Percentiles rank a stretch among this genome's conserved stretches.
Conservation (phyloP, 345 rosid species). For the Orychophragmus violaceus region DNA sequence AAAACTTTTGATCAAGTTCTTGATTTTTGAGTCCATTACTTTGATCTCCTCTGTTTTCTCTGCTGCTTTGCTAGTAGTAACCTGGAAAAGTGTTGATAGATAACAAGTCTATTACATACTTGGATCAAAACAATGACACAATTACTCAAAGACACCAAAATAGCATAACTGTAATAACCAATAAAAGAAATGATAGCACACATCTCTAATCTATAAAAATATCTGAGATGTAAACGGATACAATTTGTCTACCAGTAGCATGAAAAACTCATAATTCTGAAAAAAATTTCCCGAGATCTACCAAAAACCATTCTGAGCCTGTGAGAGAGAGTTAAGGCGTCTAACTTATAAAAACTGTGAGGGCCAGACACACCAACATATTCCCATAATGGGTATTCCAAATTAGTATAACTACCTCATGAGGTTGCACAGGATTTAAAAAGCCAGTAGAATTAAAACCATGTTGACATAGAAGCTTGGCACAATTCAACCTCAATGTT, state of each 20-base stretch:
- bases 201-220: slow-evolving; percentile 8
- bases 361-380: slow-evolving; percentile 12
- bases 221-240: neutral
- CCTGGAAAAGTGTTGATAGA: slow-evolving; percentile 36
- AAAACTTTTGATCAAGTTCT: slow-evolving; percentile 39
- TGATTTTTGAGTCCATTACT: slow-evolving; percentile 46
- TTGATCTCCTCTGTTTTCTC: slow-evolving; percentile 45
- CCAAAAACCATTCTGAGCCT: neutral
- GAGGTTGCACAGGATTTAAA: slow-evolving; percentile 23
- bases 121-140: neutral
- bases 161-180: neutral
- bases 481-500: slow-evolving; percentile 39
- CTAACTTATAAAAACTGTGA: slow-evolving; percentile 8
- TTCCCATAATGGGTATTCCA: slow-evolving; percentile 13
- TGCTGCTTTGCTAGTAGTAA: slow-evolving; percentile 28
- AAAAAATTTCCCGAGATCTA: neutral
- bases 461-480: slow-evolving; percentile 25
- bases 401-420: slow-evolving; percentile 42
- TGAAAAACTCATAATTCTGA: slow-evolving; percentile 1
- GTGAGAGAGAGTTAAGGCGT: neutral
- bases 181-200: neutral
- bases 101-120: slow-evolving; percentile 11
- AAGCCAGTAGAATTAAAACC: slow-evolving; percentile 20
- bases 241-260: neutral
- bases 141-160: neutral